phyloP scores from a whole-genome alignment of 2,329 filamentous ascomycete genomes.

The Ascochyta pisi region DNA sequence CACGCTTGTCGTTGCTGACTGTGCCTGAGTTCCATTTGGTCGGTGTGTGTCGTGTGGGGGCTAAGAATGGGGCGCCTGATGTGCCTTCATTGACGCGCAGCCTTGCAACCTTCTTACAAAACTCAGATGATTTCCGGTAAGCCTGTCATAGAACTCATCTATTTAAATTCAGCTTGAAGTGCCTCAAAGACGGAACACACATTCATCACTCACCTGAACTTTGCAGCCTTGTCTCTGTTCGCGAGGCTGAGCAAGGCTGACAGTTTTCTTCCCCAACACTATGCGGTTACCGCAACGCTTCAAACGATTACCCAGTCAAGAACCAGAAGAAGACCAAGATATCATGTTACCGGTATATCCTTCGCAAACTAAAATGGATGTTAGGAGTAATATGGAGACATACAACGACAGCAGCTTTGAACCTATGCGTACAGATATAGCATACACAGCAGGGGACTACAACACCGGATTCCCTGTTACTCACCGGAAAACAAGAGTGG shows the following conservation, averaged over 20 bases:
- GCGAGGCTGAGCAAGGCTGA: not conserved
- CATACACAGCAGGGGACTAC: not conserved
- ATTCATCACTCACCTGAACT: too few relatives aligned
- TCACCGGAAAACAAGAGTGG: constrained; percentile 15
- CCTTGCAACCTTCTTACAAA: not conserved
- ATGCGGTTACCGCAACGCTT: constrained; percentile 18
- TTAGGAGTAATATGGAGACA: not conserved
- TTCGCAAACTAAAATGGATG: constrained; percentile 5
- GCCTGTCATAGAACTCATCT: not conserved
- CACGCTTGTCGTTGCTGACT: not conserved
- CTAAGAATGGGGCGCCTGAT: constrained; percentile 6
- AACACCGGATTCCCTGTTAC: not conserved
- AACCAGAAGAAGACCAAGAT: constrained; percentile 10
- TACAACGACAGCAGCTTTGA: not conserved
- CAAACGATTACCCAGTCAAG: constrained; percentile 11
- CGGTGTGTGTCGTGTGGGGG: constrained; percentile 2
- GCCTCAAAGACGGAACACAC: too few relatives aligned
- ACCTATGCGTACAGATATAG: not conserved
- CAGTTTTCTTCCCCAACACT: not conserved
- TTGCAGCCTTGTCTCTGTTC: not conserved
- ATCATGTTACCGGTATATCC: constrained; percentile 8
- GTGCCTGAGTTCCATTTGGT: not conserved
- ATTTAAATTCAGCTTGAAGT: not conserved
- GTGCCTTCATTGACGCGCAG: not conserved
- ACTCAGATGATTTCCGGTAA: not conserved